A percentile compares a stretch with the other conserved stretches of the same genome.
Conservation (phyloP, 1,284 basidiomycete species). For the Ustilago crameri region DNA sequence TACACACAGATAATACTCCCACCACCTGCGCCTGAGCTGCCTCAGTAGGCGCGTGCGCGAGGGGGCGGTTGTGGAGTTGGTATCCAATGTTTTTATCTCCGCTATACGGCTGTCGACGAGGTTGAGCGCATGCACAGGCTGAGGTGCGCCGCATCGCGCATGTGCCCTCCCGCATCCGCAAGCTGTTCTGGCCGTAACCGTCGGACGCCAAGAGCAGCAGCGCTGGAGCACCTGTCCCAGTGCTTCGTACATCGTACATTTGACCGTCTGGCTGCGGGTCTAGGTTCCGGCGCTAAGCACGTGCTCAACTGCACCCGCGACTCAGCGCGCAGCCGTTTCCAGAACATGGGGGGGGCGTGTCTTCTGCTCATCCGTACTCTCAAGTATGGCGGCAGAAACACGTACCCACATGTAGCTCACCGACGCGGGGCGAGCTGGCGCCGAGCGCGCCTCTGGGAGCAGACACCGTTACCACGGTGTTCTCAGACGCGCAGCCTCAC, state of each 20-base stretch:
- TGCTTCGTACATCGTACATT: constrained; percentile 6
- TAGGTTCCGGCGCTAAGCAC: not conserved
- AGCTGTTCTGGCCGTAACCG: constrained; percentile 11
- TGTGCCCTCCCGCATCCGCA: constrained; percentile 1
- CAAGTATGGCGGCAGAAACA: constrained; percentile 5
- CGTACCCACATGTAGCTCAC: constrained; percentile 1
- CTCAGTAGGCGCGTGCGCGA: not conserved
- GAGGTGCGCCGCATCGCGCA: constrained; percentile 5
- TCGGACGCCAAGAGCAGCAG: constrained; percentile 15
- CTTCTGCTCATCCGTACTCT: not conserved
- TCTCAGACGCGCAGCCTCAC: constrained; percentile 6
- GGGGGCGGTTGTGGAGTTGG: not conserved
- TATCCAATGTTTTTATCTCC: too few species aligned
- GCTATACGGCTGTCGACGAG: constrained; percentile 10
- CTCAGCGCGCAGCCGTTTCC: constrained; percentile 3
- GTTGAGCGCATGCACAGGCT: constrained; percentile 7
- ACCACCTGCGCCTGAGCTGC: constrained; percentile 11
- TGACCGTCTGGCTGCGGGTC: not conserved
- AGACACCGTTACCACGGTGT: not conserved
- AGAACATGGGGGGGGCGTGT: too few species aligned
- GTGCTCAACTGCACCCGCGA: not conserved
- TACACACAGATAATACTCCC: constrained; percentile 18
- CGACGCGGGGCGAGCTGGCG: not conserved
- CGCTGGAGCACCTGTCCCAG: constrained; percentile 1
- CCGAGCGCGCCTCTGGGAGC: not conserved